A percentile compares a stretch with the other conserved stretches of the same genome.
Evolutionary conservation across 2,329 filamentous ascomycete genomes (phyloP).

Genomic region (Hymenoscyphus infarciens): DNA sequence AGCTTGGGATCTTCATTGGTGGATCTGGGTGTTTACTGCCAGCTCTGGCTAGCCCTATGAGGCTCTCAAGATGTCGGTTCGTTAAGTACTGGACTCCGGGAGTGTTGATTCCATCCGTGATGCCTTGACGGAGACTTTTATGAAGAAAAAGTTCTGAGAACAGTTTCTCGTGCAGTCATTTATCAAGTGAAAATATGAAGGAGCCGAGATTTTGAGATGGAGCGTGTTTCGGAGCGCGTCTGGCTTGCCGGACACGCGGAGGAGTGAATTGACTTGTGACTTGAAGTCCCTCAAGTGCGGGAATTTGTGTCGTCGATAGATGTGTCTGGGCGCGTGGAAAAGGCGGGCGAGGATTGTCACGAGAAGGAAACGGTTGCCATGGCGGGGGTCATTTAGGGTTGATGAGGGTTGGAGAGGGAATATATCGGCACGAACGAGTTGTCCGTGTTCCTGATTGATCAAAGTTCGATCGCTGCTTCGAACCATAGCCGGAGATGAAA

Average conservation of each 20-base stretch:
- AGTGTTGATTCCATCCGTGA: neutral
- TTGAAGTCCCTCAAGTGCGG: constrained; percentile 1
- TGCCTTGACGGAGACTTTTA: neutral
- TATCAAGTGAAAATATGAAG: neutral
- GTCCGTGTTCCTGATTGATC: constrained; percentile 3
- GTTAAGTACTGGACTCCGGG: neutral
- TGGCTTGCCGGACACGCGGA: neutral
- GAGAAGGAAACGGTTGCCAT: neutral
- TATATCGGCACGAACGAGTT: neutral
- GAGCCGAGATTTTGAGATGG: too few relatives aligned
- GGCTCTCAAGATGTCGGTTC: neutral
- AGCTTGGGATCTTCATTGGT: neutral
- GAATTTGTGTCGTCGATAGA: neutral
- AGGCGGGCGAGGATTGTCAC: neutral
- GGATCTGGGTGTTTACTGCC: neutral
- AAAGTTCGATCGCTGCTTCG: neutral
- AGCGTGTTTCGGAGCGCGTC: neutral
- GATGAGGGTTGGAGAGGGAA: neutral
- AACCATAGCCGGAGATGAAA: neutral
- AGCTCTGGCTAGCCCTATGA: neutral
- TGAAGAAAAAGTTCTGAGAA: neutral
- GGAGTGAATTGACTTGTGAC: neutral
- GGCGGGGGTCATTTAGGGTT: neutral
- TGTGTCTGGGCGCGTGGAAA: neutral
- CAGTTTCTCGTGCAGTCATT: neutral